Evolutionary conservation across 257 asterid genomes (phyloP).

Genomic region (Sherardia arvensis): DNA sequence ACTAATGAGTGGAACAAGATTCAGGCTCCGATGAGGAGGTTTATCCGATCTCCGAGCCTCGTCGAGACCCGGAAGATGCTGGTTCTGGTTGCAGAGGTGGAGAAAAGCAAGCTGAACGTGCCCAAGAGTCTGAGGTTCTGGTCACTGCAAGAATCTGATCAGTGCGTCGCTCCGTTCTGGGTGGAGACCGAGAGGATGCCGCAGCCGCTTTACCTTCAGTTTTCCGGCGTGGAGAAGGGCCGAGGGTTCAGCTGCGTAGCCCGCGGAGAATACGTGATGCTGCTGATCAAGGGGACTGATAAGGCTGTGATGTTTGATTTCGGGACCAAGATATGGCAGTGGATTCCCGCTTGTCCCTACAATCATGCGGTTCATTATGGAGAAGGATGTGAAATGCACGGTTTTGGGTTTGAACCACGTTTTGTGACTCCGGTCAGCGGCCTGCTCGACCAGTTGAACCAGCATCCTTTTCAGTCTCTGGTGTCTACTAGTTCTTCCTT

Average conservation of each 20-base stretch:
- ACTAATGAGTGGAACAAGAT: slow-evolving; percentile 66
- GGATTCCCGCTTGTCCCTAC: slow-evolving; percentile 80
- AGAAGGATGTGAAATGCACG: slow-evolving; percentile 48
- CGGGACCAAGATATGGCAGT: slow-evolving; percentile 49
- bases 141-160: slow-evolving; percentile 51
- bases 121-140: slow-evolving; percentile 81
- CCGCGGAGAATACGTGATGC: slow-evolving; percentile 51
- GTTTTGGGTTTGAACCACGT: slow-evolving; percentile 66
- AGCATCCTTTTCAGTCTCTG: slow-evolving; percentile 59
- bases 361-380: slow-evolving; percentile 12
- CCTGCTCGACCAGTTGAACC: slow-evolving; percentile 76
- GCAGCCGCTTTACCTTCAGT: slow-evolving; percentile 64
- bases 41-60: slow-evolving; percentile 68
- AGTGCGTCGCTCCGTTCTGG: slow-evolving; percentile 58
- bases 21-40: slow-evolving; percentile 92
- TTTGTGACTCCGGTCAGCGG: slow-evolving; percentile 60
- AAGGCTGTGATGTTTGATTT: slow-evolving; percentile 61
- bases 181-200: slow-evolving; percentile 95
- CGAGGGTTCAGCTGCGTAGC: slow-evolving; percentile 68
- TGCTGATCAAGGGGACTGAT: slow-evolving; percentile 38
- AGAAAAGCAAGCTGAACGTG: slow-evolving; percentile 85
- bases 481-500: slow-evolving; percentile 12
- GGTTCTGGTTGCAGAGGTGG: slow-evolving; percentile 71
- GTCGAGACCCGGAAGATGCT: slow-evolving; percentile 55
- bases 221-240: slow-evolving; percentile 60